Percentiles rank a stretch among this genome's conserved stretches.
phyloP scores from a whole-genome alignment of 352 stramenopile species.

The Phytopythium ostracodes region DNA sequence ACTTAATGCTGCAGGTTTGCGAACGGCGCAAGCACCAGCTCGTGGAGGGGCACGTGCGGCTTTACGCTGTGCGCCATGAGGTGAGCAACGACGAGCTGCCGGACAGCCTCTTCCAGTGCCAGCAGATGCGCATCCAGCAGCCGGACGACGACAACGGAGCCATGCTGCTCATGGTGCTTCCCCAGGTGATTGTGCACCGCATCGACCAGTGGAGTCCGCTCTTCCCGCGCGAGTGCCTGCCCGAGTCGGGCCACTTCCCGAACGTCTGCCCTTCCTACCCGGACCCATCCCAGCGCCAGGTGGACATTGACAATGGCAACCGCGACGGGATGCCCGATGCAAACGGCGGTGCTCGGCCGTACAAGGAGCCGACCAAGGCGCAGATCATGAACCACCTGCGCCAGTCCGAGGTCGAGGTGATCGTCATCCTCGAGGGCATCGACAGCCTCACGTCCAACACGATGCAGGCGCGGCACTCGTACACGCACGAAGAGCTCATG shows the following conservation, averaged over 20 bases:
- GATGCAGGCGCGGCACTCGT: constrained; percentile 83
- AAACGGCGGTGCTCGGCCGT: constrained; percentile 14
- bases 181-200: constrained; percentile 77
- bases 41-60: constrained; percentile 76
- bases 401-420: constrained; percentile 69
- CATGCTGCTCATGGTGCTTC: constrained; percentile 81
- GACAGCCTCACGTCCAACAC: constrained; percentile 85
- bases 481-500: constrained; percentile 74
- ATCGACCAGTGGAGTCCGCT: constrained; percentile 85
- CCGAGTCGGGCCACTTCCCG: constrained; percentile 35
- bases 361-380: constrained; percentile 56
- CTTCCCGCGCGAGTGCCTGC: constrained; percentile 75
- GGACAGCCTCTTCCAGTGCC: constrained; percentile 69
- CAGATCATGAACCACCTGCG: constrained; percentile 73
- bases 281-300: constrained; percentile 61
- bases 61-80: constrained; percentile 81
- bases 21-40: constrained; percentile 88
- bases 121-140: constrained; percentile 88
- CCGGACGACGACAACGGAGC: constrained; percentile 77
- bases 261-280: constrained; percentile 58
- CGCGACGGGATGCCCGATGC: constrained; percentile 43
- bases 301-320: constrained; percentile 85
- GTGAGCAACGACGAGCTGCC: constrained; percentile 39
- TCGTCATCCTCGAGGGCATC: constrained; percentile 81
- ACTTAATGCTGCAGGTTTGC: constrained; percentile 91